Evolutionary conservation across 2,329 filamentous ascomycete species (phyloP), one percentile per base, ranked within the genome.

Genomic region (Penicillium decumbens): DNA sequence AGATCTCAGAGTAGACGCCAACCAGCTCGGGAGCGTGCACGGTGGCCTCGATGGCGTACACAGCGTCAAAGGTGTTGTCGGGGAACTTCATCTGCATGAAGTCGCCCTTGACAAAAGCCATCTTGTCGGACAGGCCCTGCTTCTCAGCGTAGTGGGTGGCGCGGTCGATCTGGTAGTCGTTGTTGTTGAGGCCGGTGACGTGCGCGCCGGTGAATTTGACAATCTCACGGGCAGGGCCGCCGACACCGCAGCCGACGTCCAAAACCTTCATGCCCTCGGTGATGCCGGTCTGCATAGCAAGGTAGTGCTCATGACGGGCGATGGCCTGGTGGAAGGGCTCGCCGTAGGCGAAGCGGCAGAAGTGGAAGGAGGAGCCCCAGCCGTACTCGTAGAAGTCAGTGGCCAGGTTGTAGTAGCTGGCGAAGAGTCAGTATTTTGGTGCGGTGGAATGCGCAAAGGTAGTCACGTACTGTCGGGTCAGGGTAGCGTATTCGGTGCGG

Each of bases 1-100:
- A 91, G 65, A 97, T 97, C 72, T 97, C 87, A 68, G 83, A 85
- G 77, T 98, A 98, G 58, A 96, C 90, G 51, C 89, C 91, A 65
- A 90, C 87, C 6, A 97, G 83, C 39, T 84, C 87, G 37, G 92
- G 93, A 0, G 93, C 93, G 70, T 98, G 93, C 43, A 95, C 88
- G 3, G 93, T 98, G 3, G 93, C 93, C 75, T 98, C 93, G 61
- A 98, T 97, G 46, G 91, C 92, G 68, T 97, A 97, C 45, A 96
- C 89, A 49, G 89, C 90, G 63, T 97, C 93, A 72, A 97, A 97
- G 18, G 78, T 82, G 78, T 95, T 89, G 66, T 93, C 88, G 41
- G 88, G 85, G 77, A 97, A 97, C 20, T 84, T 84, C 89, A 97
- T 95, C 84, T 95, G 89, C 92, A 97, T 97, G 71, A 98, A 98